Conservation (phyloP, 306 rosid genomes). For the Lotus japonicus region DNA sequence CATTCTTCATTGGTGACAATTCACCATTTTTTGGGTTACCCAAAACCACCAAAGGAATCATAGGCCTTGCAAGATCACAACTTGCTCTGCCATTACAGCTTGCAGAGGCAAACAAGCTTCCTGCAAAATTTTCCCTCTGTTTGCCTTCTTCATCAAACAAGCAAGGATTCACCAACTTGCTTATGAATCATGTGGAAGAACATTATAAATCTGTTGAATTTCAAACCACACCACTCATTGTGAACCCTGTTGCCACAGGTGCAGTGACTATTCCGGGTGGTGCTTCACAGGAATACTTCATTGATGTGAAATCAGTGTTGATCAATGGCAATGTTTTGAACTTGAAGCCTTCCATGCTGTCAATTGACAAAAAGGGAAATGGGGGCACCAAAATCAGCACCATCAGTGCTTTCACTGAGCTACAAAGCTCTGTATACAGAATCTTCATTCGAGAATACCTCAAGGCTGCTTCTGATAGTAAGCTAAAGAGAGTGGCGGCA, state of each 20-base stretch:
- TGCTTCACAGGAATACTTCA: conserved; percentile 1
- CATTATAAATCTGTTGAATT: neutral
- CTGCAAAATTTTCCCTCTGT: conserved; percentile 9
- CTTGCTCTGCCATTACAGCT: conserved; percentile 10
- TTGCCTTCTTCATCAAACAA: neutral
- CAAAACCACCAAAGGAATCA: neutral
- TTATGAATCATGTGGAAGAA: no score
- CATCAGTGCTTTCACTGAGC: neutral
- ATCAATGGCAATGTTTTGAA: conserved; percentile 18
- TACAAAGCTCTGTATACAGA: conserved; percentile 17
- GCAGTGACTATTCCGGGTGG: neutral
- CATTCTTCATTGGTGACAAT: no score
- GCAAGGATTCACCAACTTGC: no score
- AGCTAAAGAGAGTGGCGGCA: conserved; percentile 18
- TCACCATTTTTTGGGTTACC: neutral
- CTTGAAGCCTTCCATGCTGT: conserved; percentile 11
- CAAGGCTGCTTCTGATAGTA: conserved; percentile 22
- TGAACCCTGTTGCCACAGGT: neutral
- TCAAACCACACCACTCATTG: conserved; percentile 10
- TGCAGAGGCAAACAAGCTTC: neutral
- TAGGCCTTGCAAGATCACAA: conserved; percentile 27
- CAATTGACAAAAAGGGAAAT: conserved; percentile 7
- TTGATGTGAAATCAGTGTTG: conserved; percentile 16
- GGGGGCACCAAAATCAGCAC: conserved; percentile 26
- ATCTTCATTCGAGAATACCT: conserved; percentile 14